Evolutionary conservation across 768 basidiomycete species (phyloP).

Genomic region (Lactifluus piperatus): DNA sequence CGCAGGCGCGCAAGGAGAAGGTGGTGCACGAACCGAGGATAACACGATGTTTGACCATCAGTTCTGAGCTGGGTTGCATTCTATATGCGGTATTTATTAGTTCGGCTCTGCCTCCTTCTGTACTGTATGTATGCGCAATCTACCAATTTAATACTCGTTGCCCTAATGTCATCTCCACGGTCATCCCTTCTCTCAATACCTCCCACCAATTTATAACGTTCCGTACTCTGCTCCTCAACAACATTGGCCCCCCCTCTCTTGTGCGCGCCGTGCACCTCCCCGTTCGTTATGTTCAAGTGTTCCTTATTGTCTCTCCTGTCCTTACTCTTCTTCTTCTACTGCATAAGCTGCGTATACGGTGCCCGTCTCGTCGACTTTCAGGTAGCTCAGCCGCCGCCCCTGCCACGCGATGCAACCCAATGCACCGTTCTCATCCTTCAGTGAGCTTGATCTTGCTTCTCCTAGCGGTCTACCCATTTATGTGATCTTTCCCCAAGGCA

Average conservation of each 20-base stretch:
- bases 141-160: too few species aligned
- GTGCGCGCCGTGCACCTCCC: too few species aligned
- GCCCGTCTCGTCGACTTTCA: not conserved
- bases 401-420: not conserved
- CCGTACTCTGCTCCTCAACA: too few species aligned
- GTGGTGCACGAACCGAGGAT: conserved; percentile 97
- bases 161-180: too few species aligned
- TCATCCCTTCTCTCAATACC: not conserved
- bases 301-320: not conserved
- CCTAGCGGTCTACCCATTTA: not conserved
- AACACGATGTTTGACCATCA: conserved; percentile 83
- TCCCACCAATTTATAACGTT: too few species aligned
- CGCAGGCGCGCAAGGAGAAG: conserved; percentile 69
- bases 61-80: too few species aligned
- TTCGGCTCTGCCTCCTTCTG: not conserved
- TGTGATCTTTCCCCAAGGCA: not conserved
- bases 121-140: too few species aligned
- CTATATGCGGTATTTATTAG: not conserved
- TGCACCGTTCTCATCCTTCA: not conserved
- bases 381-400: too few species aligned
- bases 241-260: too few species aligned
- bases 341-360: not conserved
- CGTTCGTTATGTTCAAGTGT: not conserved
- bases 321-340: conserved; percentile 4
- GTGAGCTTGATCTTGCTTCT: not conserved